Conservation (phyloP, 148 eudicot species). For the Pouteria glomerata region DNA sequence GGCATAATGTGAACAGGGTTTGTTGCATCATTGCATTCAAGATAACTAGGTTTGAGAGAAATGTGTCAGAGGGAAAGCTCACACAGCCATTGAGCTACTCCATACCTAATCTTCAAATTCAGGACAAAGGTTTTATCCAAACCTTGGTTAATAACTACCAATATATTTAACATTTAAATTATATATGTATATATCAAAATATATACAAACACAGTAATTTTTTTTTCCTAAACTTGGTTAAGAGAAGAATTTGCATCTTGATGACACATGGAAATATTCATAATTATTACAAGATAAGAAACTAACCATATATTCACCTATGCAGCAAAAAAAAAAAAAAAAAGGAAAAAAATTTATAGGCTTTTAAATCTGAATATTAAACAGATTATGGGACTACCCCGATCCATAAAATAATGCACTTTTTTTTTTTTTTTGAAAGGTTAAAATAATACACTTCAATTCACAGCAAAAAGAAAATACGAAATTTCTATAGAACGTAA, state of each 20-base stretch:
- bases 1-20: not conserved
- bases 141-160: not conserved
- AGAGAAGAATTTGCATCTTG: not conserved
- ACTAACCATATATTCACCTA: not conserved
- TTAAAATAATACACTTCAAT: not conserved
- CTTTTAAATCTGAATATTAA: not conserved
- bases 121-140: not conserved
- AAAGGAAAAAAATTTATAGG: too few relatives aligned
- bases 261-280: not conserved
- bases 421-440: too few relatives aligned
- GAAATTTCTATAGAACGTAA: not conserved
- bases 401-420: not conserved
- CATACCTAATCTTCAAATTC: not conserved
- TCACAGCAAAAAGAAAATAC: not conserved
- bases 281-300: not conserved
- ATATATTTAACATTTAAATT: not conserved
- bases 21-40: not conserved
- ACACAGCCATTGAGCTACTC: not conserved
- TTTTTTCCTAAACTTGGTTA: not conserved
- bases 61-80: not conserved
- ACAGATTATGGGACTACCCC: not conserved
- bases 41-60: not conserved
- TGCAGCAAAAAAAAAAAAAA: too few relatives aligned
- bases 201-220: too few relatives aligned
- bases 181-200: not conserved